Conservation (phyloP, 169 alveolate genomes). For the Prorocentrum cordatum region DNA sequence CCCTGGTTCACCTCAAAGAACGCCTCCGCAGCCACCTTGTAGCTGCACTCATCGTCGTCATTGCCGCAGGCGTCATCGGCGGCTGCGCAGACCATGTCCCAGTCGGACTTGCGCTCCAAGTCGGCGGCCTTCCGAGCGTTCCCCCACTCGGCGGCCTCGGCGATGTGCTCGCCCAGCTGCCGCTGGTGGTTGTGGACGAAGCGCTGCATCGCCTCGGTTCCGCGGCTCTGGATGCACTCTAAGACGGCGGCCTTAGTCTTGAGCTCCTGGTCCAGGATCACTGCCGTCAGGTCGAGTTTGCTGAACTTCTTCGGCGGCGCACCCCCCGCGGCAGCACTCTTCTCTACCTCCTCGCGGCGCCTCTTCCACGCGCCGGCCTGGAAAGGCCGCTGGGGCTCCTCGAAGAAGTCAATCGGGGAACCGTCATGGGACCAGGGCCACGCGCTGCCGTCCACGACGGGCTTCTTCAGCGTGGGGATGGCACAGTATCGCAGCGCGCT, state of each 20-base stretch:
- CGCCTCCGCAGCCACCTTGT: background rate
- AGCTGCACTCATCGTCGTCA: background rate
- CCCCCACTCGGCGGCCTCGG: too few species aligned
- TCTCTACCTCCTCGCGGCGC: background rate
- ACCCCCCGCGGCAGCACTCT: background rate
- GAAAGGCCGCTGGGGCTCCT: background rate
- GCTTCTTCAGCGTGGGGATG: background rate
- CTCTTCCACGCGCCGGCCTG: background rate
- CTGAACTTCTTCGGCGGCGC: background rate
- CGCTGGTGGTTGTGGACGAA: too few species aligned
- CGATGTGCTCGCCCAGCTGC: too few species aligned
- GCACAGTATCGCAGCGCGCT: conserved; percentile 1
- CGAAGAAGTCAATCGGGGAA: background rate
- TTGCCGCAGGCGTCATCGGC: background rate
- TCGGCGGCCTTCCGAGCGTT: too few species aligned
- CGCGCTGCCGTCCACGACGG: background rate
- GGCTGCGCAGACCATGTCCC: background rate
- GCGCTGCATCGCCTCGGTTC: too few species aligned
- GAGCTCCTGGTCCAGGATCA: too few species aligned
- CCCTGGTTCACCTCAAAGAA: background rate
- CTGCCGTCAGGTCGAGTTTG: too few species aligned
- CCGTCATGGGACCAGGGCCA: background rate
- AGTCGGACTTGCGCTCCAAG: too few species aligned
- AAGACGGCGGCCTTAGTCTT: too few species aligned
- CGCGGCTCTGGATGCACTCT: too few species aligned